These are phyloP conservation scores for Pythium brassicae DNA, from an alignment of 352 stramenopile species.

Conservation along the genomic window DNA sequence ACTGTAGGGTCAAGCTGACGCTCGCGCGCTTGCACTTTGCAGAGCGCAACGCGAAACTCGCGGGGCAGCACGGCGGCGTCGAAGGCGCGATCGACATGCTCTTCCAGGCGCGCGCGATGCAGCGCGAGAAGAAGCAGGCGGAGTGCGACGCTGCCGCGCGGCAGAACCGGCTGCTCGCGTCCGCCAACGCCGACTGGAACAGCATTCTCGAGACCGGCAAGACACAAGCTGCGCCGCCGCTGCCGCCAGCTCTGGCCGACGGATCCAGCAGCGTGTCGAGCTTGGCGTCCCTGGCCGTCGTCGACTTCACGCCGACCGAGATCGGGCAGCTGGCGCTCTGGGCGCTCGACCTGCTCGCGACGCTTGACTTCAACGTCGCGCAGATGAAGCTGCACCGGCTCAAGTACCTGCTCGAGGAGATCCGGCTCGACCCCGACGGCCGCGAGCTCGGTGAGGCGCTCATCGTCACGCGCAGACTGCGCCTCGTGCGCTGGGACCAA, in stretches of 20 bases:
- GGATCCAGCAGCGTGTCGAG: slow-evolving; percentile 23
- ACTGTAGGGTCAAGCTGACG: background rate
- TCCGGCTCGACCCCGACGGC: slow-evolving; percentile 53
- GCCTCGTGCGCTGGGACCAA: slow-evolving; percentile 64
- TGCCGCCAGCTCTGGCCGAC: slow-evolving; percentile 19
- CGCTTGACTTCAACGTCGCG: slow-evolving; percentile 61
- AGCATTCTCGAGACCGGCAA: slow-evolving; percentile 29
- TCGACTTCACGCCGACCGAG: slow-evolving; percentile 64
- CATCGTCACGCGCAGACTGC: slow-evolving; percentile 57
- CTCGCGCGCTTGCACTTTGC: background rate
- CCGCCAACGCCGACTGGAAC: slow-evolving; percentile 30
- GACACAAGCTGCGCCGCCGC: slow-evolving; percentile 15
- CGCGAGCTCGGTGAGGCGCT: slow-evolving; percentile 47
- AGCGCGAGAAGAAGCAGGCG: slow-evolving; percentile 36
- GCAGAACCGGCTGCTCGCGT: slow-evolving; percentile 20
- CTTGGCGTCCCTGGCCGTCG: slow-evolving; percentile 37
- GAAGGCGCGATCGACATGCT: slow-evolving; percentile 58
- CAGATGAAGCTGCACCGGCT: slow-evolving; percentile 70
- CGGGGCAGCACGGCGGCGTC: slow-evolving; percentile 52
- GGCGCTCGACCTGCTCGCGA: slow-evolving; percentile 64
- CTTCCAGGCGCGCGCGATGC: slow-evolving; percentile 53
- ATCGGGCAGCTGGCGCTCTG: slow-evolving; percentile 67
- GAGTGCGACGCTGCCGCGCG: slow-evolving; percentile 32
- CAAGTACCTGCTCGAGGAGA: slow-evolving; percentile 73
- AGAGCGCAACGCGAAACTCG: slow-evolving; percentile 59